Percentiles rank a stretch among this genome's conserved stretches.
Evolutionary conservation across 306 rosid genomes (phyloP).

Genomic region (Spatholobus suberectus): DNA sequence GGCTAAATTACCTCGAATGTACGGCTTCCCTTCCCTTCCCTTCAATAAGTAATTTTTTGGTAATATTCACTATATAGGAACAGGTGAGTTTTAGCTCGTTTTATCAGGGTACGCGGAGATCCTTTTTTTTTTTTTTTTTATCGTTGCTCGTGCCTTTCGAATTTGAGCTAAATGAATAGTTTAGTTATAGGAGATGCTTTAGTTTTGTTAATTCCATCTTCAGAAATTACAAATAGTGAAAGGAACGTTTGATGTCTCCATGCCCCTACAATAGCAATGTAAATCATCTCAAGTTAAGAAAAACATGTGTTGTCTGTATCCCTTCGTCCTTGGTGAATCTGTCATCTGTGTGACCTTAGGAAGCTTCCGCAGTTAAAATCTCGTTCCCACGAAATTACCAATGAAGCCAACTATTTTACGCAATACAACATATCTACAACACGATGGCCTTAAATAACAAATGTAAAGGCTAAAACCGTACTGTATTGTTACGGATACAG

Average conservation of each 20-base stretch:
- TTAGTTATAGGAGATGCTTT: neutral
- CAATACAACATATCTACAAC: neutral
- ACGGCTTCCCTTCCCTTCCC: too few relatives aligned
- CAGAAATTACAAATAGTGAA: neutral
- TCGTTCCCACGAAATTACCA: constrained; percentile 5
- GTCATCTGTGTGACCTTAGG: constrained; percentile 4
- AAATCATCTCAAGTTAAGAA: neutral
- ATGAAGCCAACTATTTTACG: neutral
- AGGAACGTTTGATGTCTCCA: too few relatives aligned
- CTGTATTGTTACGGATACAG: constrained; percentile 1
- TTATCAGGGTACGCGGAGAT: neutral
- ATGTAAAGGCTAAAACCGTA: constrained; percentile 1
- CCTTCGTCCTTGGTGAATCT: neutral
- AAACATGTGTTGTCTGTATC: neutral
- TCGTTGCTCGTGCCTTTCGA: neutral
- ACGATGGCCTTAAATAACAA: neutral
- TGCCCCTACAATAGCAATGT: neutral
- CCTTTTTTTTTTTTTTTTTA: neutral
- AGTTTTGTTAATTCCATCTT: neutral
- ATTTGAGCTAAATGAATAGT: neutral
- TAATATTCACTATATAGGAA: too few relatives aligned
- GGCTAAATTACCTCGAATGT: too few relatives aligned
- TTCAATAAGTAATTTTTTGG: too few relatives aligned
- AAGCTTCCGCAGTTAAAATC: constrained; percentile 32
- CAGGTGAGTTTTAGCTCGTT: neutral